Base-by-base conservation (phyloP, 805 yeast species). In the Candida suzukii region DNA sequence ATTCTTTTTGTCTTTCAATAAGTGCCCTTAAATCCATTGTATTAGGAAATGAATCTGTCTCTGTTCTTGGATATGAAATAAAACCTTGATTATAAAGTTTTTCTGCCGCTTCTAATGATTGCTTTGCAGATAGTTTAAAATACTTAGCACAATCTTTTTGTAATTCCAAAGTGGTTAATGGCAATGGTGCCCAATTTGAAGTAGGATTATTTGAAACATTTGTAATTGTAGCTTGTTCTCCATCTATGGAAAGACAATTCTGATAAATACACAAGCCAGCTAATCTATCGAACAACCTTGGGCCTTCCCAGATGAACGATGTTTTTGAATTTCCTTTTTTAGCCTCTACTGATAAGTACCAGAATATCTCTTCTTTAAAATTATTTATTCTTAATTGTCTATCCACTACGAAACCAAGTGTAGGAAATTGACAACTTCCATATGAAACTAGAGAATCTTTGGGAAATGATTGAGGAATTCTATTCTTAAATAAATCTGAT, bases 341-440 rank as follows among this genome's bases (percentile, higher is more conserved):
- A 3, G 78, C 63, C 2, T 70, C 68, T 2, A 88, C 57, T 17
- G 73, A 73, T 4, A 93, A 63, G 47, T 61, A 68, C 97, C 97
- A 93, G 56, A 87, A 90, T 8, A 71, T 71, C 57, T 93, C 98
- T 0, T 87, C 74, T 6, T 70, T 64, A 60, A 91, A 93, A 46
- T 68, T 67, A 51, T 77, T 74, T 27, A 84, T 83, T 42, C 96
- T 69, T 43, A 80, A 78, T 57, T 80, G 88, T 44, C 99, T 68
- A 54, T 93, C 99, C 11, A 93, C 98, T 0, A 93, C 90, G 62
- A 93, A 93, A 3, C 99, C 98, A 39, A 93, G 67, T 0, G 99
- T 91, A 2, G 99, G 99, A 53, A 93, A 93, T 57, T 93, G 99
- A 57, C 99, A 93, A 2, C 77, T 72, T 3, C 99, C 99, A 58